Evolutionary conservation across 257 asterid species (phyloP).

Genomic region (Lantana camara): DNA sequence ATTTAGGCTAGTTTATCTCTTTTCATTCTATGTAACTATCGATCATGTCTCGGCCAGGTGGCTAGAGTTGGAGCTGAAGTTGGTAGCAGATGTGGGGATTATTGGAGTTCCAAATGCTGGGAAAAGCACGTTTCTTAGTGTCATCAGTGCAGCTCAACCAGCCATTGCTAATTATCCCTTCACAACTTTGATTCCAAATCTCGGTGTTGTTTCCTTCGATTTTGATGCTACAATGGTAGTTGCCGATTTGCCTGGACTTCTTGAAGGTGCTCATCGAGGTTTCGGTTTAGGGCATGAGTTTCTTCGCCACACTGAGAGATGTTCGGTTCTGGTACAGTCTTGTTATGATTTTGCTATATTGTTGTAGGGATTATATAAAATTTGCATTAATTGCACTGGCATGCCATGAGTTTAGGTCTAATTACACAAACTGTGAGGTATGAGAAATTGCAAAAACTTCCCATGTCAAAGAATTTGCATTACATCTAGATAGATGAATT

Average conservation of each 20-base stretch:
- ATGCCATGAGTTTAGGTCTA: too few species aligned
- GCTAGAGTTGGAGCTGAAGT: slow-evolving; percentile 91
- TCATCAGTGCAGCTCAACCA: slow-evolving; percentile 92
- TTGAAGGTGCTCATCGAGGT: slow-evolving; percentile 98
- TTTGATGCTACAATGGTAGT: slow-evolving; percentile 85
- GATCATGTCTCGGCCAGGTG: slow-evolving; percentile 61
- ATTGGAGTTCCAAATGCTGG: slow-evolving; percentile 98
- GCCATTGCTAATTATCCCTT: slow-evolving; percentile 91
- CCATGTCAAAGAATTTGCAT: too few species aligned
- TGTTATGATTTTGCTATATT: background rate
- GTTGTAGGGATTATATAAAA: too few species aligned
- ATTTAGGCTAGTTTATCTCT: background rate
- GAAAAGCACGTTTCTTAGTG: slow-evolving; percentile 94
- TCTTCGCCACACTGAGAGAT: slow-evolving; percentile 94
- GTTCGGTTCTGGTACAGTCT: slow-evolving; percentile 79
- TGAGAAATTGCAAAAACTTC: too few species aligned
- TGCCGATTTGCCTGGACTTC: slow-evolving; percentile 94
- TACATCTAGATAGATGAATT: too few species aligned
- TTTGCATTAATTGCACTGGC: too few species aligned
- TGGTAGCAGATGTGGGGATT: slow-evolving; percentile 98
- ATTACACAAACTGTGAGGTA: too few species aligned
- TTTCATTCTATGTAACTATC: slow-evolving; percentile 19
- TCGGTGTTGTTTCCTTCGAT: slow-evolving; percentile 93
- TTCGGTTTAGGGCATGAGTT: slow-evolving; percentile 97
- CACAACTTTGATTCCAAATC: slow-evolving; percentile 98